Evolutionary conservation across 805 yeast species (phyloP).

Genomic region (Candida nonsorbophila): DNA sequence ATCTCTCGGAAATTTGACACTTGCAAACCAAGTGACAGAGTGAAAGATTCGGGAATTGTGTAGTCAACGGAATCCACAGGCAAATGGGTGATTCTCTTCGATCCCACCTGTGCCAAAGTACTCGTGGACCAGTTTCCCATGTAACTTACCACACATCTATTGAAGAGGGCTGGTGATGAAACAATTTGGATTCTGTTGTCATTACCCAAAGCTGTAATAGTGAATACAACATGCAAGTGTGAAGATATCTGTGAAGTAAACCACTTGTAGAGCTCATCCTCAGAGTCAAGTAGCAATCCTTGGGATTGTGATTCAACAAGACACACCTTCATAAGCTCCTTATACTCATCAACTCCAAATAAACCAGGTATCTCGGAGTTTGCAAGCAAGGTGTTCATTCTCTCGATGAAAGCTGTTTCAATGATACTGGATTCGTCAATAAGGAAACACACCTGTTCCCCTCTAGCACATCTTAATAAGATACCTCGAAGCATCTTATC

Average conservation of each 20-base stretch:
- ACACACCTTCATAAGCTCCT: slow-evolving; percentile 48
- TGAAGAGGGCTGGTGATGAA: slow-evolving; percentile 83
- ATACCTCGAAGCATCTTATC: slow-evolving; percentile 56
- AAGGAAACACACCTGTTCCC: slow-evolving; percentile 63
- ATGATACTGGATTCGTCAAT: slow-evolving; percentile 76
- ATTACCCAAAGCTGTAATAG: slow-evolving; percentile 45
- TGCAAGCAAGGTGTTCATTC: slow-evolving; percentile 91
- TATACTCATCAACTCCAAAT: slow-evolving; percentile 69
- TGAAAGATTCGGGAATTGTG: slow-evolving; percentile 21
- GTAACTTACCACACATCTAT: slow-evolving; percentile 85
- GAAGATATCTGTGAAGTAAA: slow-evolving; percentile 60
- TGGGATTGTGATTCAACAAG: slow-evolving; percentile 50
- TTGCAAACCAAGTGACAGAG: slow-evolving; percentile 7
- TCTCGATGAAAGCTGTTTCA: slow-evolving; percentile 75
- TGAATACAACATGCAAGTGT: slow-evolving; percentile 80
- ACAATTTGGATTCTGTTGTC: slow-evolving; percentile 42
- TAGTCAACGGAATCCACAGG: slow-evolving; percentile 52
- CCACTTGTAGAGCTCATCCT: slow-evolving; percentile 72
- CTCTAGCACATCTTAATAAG: slow-evolving; percentile 41
- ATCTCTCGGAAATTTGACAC: slow-evolving; percentile 34
- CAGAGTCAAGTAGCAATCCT: slow-evolving; percentile 60
- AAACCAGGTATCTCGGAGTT: slow-evolving; percentile 91
- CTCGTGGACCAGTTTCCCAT: slow-evolving; percentile 74
- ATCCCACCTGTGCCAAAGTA: slow-evolving; percentile 49
- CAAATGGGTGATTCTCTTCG: slow-evolving; percentile 30